A percentile compares a stretch with the other conserved stretches of the same genome.
These are phyloP conservation scores for Mucor plumbeus DNA, from an alignment of 371 early-diverging fungal species.

Conservation along the genomic window DNA sequence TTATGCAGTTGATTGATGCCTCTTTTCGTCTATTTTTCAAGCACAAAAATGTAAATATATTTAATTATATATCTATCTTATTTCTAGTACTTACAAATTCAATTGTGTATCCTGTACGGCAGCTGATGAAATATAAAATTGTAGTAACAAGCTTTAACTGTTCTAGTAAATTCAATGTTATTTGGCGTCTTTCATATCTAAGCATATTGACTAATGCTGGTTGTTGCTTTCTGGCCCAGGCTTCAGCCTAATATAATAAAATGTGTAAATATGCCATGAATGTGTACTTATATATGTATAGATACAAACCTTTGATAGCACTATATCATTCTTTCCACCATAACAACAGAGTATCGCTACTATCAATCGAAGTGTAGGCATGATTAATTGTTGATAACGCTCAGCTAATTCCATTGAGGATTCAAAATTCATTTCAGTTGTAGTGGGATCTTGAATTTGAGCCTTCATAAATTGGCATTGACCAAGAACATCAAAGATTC, in stretches of 20 bases:
- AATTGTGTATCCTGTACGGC: slow-evolving; percentile 41
- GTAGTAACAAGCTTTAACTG: slow-evolving; percentile 50
- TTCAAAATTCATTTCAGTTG: neutral
- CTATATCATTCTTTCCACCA: slow-evolving; percentile 54
- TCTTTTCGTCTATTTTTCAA: slow-evolving; percentile 21
- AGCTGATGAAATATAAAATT: slow-evolving; percentile 38
- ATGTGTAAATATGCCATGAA: neutral
- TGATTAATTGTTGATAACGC: slow-evolving; percentile 65
- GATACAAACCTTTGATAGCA: slow-evolving; percentile 50
- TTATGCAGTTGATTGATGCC: slow-evolving; percentile 53
- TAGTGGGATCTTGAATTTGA: slow-evolving; percentile 9
- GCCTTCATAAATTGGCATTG: slow-evolving; percentile 65
- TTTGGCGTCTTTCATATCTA: slow-evolving; percentile 44
- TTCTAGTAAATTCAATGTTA: slow-evolving; percentile 48
- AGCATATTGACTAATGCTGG: slow-evolving; percentile 63
- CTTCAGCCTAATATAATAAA: slow-evolving; percentile 43
- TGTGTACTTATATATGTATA: neutral
- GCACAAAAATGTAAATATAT: neutral
- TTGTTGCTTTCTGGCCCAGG: slow-evolving; percentile 68
- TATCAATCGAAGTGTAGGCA: slow-evolving; percentile 69
- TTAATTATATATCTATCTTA: neutral
- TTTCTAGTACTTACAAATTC: slow-evolving; percentile 37
- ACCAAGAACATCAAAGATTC: slow-evolving; percentile 79
- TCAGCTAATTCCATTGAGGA: slow-evolving; percentile 32
- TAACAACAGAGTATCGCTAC: slow-evolving; percentile 55